Base-by-base conservation (phyloP, 805 yeast species). In the Yarrowia hollandica region DNA sequence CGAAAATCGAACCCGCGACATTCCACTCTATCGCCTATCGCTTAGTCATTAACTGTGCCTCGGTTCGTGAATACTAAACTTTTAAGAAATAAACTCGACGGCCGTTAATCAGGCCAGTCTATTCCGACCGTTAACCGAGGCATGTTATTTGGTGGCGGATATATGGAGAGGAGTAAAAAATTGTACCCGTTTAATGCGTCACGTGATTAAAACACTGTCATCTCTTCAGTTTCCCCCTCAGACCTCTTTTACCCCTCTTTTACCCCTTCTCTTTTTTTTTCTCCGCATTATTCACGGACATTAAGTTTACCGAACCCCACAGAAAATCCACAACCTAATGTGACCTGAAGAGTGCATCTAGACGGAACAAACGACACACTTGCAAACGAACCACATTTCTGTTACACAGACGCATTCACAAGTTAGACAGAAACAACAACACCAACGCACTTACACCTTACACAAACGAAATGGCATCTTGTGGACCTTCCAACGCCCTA, bases 401-500 rank as follows among this genome's bases (percentile, higher is more conserved):
- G n/a, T n/a, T n/a, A n/a, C n/a, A n/a, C n/a, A n/a, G n/a, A n/a
- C n/a, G n/a, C n/a, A n/a, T n/a, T n/a, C 12, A 19, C 34, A 3
- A 5, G n/a, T 16, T 8, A 6, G 18, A 35, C 39, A 38, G n/a
- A 21, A 15, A 21, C 26, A 37, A 14, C 19, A 9, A 5, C 25
- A 19, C 15, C 19, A 37, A 3, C 38, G 5, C 11, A 37, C n/a
- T n/a, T 11, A 21, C 26, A 16, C n/a, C n/a, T n/a, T n/a, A n/a
- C 8, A 15, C 21, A 23, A 30, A 15, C 41, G 23, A 25, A 2
- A 37, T 42, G 33, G 66, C 57, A 8, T 64, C 63, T 15, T 68
- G 71, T 39, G 71, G 71, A 28, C 70, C 71, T 0, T 65, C 67
- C 1, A 66, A 65, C 46, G 66, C 71, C 5, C 62, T 68, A 22